Percentiles rank a stretch among this genome's conserved stretches.
Conservation (phyloP, 805 yeast genomes). For the Lipomyces spencermartinsiae region DNA sequence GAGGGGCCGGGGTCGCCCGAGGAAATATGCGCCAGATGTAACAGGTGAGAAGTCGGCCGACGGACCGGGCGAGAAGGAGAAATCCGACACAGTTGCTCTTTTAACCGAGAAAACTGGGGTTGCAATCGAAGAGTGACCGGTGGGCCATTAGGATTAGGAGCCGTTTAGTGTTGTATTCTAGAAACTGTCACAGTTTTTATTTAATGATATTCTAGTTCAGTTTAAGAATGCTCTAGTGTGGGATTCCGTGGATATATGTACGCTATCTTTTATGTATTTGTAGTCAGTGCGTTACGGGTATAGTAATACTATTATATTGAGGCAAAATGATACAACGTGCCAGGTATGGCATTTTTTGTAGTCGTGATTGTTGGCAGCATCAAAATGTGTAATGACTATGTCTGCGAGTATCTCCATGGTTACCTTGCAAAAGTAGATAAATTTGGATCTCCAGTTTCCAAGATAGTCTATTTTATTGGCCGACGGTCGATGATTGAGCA, state of each 20-base stretch:
- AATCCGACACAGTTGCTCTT: neutral
- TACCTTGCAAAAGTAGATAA: too few relatives aligned
- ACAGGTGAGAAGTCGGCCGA: neutral
- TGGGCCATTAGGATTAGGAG: neutral
- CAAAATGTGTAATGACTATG: too few relatives aligned
- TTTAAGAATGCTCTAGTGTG: neutral
- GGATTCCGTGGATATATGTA: neutral
- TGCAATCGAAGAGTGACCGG: neutral
- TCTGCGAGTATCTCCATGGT: too few relatives aligned
- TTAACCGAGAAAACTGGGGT: neutral
- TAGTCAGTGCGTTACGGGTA: neutral
- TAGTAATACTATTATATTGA: neutral
- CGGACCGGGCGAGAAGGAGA: neutral
- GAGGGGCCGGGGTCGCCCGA: conserved; percentile 1
- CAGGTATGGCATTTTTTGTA: too few relatives aligned
- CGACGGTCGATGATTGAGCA: too few relatives aligned
- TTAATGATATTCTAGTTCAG: neutral
- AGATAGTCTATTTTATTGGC: too few relatives aligned
- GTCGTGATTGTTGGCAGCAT: too few relatives aligned
- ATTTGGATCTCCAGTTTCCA: too few relatives aligned
- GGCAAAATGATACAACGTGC: too few relatives aligned
- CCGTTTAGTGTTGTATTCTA: neutral
- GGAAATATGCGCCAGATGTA: conserved; percentile 5
- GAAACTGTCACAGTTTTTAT: neutral
- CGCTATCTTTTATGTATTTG: neutral